Conservation (phyloP, 2,329 filamentous ascomycete species). For the Dryadomyces sulphureus region DNA sequence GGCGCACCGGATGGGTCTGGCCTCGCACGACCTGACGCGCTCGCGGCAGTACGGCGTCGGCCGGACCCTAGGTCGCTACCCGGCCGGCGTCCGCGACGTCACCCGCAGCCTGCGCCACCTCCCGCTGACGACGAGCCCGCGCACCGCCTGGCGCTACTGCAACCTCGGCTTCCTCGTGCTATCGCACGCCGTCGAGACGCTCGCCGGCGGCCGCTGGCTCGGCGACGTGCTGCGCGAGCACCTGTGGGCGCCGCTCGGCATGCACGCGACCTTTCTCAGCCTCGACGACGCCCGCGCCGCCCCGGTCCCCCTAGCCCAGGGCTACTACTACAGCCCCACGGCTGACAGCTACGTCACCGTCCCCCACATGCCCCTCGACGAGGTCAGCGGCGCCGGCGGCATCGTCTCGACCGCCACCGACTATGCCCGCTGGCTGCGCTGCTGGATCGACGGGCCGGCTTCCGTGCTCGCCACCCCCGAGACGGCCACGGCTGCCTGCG, state of each 20-base stretch:
- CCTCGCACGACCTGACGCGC: conserved; percentile 24
- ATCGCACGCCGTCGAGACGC: conserved; percentile 27
- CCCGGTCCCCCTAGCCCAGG: conserved; percentile 21
- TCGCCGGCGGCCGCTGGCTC: conserved; percentile 20
- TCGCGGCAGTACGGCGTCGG: conserved; percentile 13
- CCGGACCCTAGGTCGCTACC: conserved; percentile 9
- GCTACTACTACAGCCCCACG: conserved; percentile 24
- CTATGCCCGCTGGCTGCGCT: conserved; percentile 35
- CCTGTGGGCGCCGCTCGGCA: conserved; percentile 29
- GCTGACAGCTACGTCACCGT: conserved; percentile 12
- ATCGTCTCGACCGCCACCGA: conserved; percentile 32
- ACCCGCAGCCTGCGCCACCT: conserved; percentile 27
- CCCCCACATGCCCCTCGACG: conserved; percentile 15
- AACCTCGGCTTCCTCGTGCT: conserved; percentile 37
- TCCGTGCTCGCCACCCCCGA: neutral
- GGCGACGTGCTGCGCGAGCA: conserved; percentile 22
- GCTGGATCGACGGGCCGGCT: conserved; percentile 22
- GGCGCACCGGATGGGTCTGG: conserved; percentile 34
- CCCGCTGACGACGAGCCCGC: conserved; percentile 22
- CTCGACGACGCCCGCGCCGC: conserved; percentile 16
- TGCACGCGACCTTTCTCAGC: conserved; percentile 24
- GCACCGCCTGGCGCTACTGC: conserved; percentile 31
- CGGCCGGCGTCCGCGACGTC: conserved; percentile 20
- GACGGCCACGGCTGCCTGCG: conserved; percentile 3
- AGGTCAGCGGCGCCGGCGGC: conserved; percentile 24